Evolutionary conservation across 495 filamentous ascomycete species (phyloP).

Genomic region (Penicillium psychrofluorescens): DNA sequence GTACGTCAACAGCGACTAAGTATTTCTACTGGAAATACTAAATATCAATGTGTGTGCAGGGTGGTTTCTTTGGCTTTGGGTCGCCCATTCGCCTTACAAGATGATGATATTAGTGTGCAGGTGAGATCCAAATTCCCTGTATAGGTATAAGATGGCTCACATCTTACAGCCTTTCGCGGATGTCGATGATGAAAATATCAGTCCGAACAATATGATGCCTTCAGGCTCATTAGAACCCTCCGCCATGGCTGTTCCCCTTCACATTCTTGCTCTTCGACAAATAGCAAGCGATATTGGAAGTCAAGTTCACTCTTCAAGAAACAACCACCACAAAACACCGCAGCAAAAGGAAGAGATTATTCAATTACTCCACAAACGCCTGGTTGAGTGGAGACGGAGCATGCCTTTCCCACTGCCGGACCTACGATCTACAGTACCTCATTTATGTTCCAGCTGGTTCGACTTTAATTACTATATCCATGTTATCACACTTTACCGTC

Average conservation of each 20-base stretch:
- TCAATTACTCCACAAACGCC: conserved; percentile 20
- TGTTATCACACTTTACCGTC: conserved; percentile 29
- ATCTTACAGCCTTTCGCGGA: conserved; percentile 21
- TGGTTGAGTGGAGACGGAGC: conserved; percentile 30
- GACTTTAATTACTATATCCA: conserved; percentile 36
- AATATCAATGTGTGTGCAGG: conserved; percentile 2
- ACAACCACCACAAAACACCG: conserved; percentile 3
- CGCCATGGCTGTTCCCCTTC: conserved; percentile 30
- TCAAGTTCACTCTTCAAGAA: conserved; percentile 16
- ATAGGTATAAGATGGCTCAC: neutral
- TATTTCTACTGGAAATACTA: neutral
- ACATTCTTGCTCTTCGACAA: conserved; percentile 26
- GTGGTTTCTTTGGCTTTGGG: conserved; percentile 34
- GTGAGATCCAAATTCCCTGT: conserved; percentile 5
- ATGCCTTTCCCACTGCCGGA: conserved; percentile 37
- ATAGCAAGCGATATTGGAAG: conserved; percentile 30
- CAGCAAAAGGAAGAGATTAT: conserved; percentile 18
- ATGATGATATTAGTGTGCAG: conserved; percentile 30
- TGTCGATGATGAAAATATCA: conserved; percentile 27
- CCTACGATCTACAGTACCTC: conserved; percentile 26
- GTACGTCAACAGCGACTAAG: conserved; percentile 10
- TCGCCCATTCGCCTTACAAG: conserved; percentile 31
- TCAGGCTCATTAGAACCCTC: conserved; percentile 16
- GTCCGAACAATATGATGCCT: conserved; percentile 12
- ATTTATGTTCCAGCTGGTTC: conserved; percentile 32